A percentile compares a stretch with the other conserved stretches of the same genome.
Conservation (phyloP, 108 stramenopile genomes). For the Asterionellopsis glacialis region DNA sequence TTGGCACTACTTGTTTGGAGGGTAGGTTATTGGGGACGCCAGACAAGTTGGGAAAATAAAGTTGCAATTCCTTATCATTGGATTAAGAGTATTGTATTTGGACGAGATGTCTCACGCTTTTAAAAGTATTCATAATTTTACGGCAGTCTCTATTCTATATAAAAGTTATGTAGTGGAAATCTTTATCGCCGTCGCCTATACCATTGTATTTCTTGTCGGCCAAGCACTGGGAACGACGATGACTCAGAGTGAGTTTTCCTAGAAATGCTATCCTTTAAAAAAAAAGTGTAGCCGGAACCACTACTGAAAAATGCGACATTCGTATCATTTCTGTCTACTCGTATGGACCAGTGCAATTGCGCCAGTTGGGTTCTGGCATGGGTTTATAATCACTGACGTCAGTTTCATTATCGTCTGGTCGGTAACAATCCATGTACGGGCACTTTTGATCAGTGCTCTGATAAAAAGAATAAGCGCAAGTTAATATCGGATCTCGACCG, state of each 20-base stretch:
- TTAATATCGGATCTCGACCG: slow-evolving; percentile 65
- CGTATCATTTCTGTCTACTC: background rate
- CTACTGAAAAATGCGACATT: no score
- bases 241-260: no score
- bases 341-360: slow-evolving; percentile 28
- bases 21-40: slow-evolving; percentile 75
- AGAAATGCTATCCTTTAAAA: no score
- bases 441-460: slow-evolving; percentile 35
- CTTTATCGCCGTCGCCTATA: no score
- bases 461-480: slow-evolving; percentile 59
- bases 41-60: slow-evolving; percentile 45
- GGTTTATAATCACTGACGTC: slow-evolving; percentile 11
- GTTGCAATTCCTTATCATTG: slow-evolving; percentile 95
- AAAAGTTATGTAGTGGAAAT: no score
- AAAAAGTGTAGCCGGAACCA: no score
- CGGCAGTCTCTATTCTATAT: no score
- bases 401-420: slow-evolving; percentile 24
- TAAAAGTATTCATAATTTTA: no score
- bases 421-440: slow-evolving; percentile 54
- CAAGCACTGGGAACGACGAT: no score
- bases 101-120: slow-evolving; percentile 73
- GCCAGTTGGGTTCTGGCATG: slow-evolving; percentile 33
- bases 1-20: slow-evolving; percentile 74
- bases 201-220: no score
- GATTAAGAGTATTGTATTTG: slow-evolving; percentile 92